Evolutionary conservation across 257 asterid genomes (phyloP).

Genomic region (Nemophila menziesii): DNA sequence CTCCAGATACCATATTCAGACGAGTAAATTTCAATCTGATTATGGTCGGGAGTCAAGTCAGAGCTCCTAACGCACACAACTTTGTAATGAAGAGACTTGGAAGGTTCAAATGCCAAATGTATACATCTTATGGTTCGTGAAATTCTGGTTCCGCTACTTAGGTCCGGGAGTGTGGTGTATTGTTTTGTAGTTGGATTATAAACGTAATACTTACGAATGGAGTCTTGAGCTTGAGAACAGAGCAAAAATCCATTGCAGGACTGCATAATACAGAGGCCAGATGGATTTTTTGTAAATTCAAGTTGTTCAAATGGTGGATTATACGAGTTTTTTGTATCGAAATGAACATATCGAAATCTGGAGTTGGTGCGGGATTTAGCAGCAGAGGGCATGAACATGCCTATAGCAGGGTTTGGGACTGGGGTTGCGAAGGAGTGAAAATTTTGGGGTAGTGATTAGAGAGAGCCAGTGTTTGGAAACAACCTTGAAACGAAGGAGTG

Average conservation of each 20-base stretch:
- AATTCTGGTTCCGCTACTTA: background rate
- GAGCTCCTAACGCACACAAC: constrained; percentile 14
- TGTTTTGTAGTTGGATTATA: constrained; percentile 24
- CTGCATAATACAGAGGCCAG: constrained; percentile 12
- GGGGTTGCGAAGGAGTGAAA: constrained; percentile 11
- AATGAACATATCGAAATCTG: constrained; percentile 11
- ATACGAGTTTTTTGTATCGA: constrained; percentile 1
- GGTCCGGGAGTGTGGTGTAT: constrained; percentile 16
- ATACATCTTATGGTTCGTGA: constrained; percentile 1
- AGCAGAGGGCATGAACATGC: constrained; percentile 15
- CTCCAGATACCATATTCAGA: constrained; percentile 23
- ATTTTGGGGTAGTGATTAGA: constrained; percentile 20
- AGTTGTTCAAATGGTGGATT: constrained; percentile 11
- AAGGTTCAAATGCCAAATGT: constrained; percentile 19
- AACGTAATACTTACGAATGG: constrained; percentile 5
- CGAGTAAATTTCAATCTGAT: constrained; percentile 20
- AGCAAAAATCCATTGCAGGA: constrained; percentile 29
- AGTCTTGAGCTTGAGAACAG: constrained; percentile 10
- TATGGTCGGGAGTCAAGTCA: constrained; percentile 5
- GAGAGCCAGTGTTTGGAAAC: constrained; percentile 32
- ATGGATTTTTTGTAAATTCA: constrained; percentile 9
- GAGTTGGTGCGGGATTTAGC: constrained; percentile 1
- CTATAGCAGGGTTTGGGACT: constrained; percentile 16
- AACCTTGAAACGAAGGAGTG: constrained; percentile 21
- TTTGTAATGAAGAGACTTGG: constrained; percentile 16